Conservation (phyloP, 1,284 basidiomycete species). For the Apiotrichum akiyoshidainum region DNA sequence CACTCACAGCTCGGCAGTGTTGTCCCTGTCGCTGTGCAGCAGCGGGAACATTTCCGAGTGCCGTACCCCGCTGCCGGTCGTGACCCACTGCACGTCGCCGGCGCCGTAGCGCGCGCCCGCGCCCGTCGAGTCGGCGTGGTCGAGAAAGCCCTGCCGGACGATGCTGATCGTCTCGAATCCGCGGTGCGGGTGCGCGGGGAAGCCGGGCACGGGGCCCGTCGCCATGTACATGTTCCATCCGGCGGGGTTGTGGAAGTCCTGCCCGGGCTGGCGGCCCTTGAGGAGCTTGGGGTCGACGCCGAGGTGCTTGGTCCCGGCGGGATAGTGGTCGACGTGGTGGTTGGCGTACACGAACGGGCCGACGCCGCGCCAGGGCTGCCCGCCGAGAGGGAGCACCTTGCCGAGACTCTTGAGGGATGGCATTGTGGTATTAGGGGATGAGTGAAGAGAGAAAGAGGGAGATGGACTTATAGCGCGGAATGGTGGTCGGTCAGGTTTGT, state of each 20-base stretch:
- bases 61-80: constrained; percentile 16
- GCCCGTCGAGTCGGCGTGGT: constrained; percentile 20
- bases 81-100: constrained; percentile 25
- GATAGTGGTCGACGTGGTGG: constrained; percentile 18
- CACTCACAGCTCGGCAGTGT: constrained; percentile 13
- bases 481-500: too few relatives aligned
- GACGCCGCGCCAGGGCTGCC: constrained; percentile 6
- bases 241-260: constrained; percentile 10
- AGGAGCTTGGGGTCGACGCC: constrained; percentile 8
- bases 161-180: constrained; percentile 14
- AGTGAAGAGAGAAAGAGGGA: too few relatives aligned
- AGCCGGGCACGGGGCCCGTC: constrained; percentile 11
- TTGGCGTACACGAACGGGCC: constrained; percentile 17
- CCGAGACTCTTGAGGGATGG: neutral
- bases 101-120: constrained; percentile 15
- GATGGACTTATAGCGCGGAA: too few relatives aligned
- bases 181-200: constrained; percentile 19
- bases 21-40: constrained; percentile 8
- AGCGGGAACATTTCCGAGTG: constrained; percentile 23
- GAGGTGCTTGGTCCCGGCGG: constrained; percentile 4
- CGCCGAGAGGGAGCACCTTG: neutral
- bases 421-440: neutral
- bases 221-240: constrained; percentile 23
- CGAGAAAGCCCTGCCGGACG: constrained; percentile 6
- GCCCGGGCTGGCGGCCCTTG: constrained; percentile 14